A percentile compares a stretch with the other conserved stretches of the same genome.
Evolutionary conservation across 1,284 basidiomycete species (phyloP).

Genomic region (Naganishia sp.): DNA sequence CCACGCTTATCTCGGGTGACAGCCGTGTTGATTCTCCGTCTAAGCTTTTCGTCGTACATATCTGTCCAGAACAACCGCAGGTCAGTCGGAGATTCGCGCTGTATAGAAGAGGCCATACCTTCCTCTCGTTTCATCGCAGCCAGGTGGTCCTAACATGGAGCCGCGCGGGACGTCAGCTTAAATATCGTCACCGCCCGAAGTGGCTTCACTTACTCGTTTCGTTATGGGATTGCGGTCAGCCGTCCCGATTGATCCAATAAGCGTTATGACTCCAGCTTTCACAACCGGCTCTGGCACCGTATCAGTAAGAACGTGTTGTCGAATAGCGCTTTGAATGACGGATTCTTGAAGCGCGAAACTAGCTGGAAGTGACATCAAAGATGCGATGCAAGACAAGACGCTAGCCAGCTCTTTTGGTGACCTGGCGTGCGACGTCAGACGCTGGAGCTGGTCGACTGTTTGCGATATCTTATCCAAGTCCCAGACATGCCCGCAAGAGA

Average conservation of each 20-base stretch:
- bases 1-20: constrained; percentile 31
- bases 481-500: constrained; percentile 32
- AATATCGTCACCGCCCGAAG: no score
- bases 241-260: constrained; percentile 31
- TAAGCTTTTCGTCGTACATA: constrained; percentile 24
- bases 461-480: constrained; percentile 1
- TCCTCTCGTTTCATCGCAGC: constrained; percentile 29
- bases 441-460: constrained; percentile 10
- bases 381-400: constrained; percentile 27
- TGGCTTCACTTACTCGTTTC: not conserved
- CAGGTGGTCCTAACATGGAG: constrained; percentile 8
- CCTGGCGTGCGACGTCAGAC: constrained; percentile 2
- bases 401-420: constrained; percentile 7
- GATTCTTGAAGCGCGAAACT: constrained; percentile 22
- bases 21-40: constrained; percentile 27
- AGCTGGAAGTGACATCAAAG: constrained; percentile 29
- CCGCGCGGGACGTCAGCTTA: no score
- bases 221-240: constrained; percentile 30
- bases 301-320: constrained; percentile 20
- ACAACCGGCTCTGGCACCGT: not conserved
- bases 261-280: constrained; percentile 23
- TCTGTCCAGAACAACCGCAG: constrained; percentile 1
- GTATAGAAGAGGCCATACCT: not conserved
- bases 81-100: not conserved
- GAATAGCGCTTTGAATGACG: constrained; percentile 19